Conservation (phyloP, 2,329 filamentous ascomycete species). For the Gnomoniopsis smithogilvyi region DNA sequence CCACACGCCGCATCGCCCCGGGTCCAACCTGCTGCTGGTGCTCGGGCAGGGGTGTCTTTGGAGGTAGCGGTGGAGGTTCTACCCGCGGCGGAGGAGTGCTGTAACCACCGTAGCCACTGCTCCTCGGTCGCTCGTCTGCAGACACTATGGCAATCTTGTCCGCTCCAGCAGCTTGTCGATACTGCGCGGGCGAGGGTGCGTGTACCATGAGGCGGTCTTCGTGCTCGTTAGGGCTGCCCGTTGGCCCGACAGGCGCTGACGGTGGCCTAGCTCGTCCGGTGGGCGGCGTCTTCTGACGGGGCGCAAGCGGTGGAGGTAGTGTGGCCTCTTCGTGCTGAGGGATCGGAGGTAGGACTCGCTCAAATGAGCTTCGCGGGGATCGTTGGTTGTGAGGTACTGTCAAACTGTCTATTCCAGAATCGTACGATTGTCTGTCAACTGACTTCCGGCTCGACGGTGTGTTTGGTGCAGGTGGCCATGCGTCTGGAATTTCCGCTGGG, state of each 20-base stretch:
- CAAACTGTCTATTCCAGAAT: conserved; percentile 51
- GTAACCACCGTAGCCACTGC: conserved; percentile 30
- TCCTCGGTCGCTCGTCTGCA: conserved; percentile 54
- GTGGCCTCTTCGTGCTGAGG: conserved; percentile 27
- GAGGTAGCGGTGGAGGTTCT: conserved; percentile 69
- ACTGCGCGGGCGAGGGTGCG: conserved; percentile 58
- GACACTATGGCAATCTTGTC: conserved; percentile 68
- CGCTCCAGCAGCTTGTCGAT: conserved; percentile 52
- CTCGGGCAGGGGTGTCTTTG: conserved; percentile 71
- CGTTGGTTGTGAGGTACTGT: conserved; percentile 37
- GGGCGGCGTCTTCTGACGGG: conserved; percentile 26
- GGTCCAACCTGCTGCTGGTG: conserved; percentile 26
- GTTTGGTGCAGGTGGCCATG: conserved; percentile 31
- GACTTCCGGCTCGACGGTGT: conserved; percentile 39
- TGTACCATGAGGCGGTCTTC: conserved; percentile 54
- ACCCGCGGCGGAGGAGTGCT: conserved; percentile 35
- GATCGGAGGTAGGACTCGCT: conserved; percentile 34
- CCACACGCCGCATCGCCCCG: conserved; percentile 27
- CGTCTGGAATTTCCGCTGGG: conserved; percentile 50
- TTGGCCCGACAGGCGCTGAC: conserved; percentile 20
- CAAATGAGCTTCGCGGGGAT: conserved; percentile 51
- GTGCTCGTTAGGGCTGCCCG: conserved; percentile 23
- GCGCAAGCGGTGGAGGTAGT: conserved; percentile 26
- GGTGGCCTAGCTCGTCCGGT: conserved; percentile 12
- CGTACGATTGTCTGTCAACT: conserved; percentile 43